A percentile compares a stretch with the other conserved stretches of the same genome.
Evolutionary conservation across 2,329 filamentous ascomycete genomes (phyloP).

Genomic region (Arthrobotrys entomopaga): DNA sequence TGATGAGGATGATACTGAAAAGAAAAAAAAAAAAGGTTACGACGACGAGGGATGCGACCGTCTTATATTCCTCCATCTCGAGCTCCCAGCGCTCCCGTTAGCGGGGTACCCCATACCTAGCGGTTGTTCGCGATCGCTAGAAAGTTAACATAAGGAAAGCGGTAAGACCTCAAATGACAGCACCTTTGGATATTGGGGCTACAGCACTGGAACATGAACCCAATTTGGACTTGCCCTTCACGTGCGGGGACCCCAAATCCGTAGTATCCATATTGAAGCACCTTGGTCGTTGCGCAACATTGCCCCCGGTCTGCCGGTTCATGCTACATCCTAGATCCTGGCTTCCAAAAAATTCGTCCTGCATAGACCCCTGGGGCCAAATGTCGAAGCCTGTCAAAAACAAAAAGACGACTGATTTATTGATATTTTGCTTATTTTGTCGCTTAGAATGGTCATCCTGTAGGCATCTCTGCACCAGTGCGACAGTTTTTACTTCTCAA

Average conservation of each 20-base stretch:
- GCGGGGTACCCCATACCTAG: constrained; percentile 44
- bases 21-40: constrained; percentile 36
- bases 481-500: background rate
- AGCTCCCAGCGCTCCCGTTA: constrained; percentile 25
- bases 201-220: constrained; percentile 33
- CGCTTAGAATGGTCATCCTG: constrained; percentile 31
- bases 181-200: constrained; percentile 29
- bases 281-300: constrained; percentile 41
- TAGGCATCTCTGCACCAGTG: constrained; percentile 16
- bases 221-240: constrained; percentile 47
- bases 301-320: constrained; percentile 22
- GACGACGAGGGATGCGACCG: constrained; percentile 20
- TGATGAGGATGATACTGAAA: constrained; percentile 26
- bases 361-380: constrained; percentile 38
- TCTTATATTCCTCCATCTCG: constrained; percentile 45
- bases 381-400: constrained; percentile 18
- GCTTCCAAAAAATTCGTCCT: constrained; percentile 39
- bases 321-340: constrained; percentile 37
- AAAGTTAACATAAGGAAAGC: constrained; percentile 28
- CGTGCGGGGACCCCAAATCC: constrained; percentile 46
- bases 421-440: constrained; percentile 41
- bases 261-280: constrained; percentile 18
- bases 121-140: constrained; percentile 40
- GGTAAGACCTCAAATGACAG: constrained; percentile 36
- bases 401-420: constrained; percentile 3